A percentile compares a stretch with the other conserved stretches of the same genome.
Conservation (phyloP, 345 rosid species). For the Gossypium arboreum region DNA sequence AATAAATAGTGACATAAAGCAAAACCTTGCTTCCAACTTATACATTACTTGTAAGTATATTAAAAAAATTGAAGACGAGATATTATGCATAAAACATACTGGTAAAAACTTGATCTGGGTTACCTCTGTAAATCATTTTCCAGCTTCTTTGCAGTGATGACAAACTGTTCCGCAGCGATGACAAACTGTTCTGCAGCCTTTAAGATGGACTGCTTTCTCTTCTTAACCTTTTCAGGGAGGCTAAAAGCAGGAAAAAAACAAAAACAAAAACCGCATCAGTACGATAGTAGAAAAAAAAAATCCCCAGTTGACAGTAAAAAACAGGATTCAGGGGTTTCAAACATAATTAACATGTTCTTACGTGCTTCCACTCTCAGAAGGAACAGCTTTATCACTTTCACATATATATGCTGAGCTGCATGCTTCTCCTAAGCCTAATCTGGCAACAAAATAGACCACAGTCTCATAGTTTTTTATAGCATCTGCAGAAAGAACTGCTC, state of each 20-base stretch:
- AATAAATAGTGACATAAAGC: neutral
- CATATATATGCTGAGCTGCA: slow-evolving; percentile 42
- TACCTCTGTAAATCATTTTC: slow-evolving; percentile 67
- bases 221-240: slow-evolving; percentile 35
- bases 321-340: neutral
- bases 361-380: slow-evolving; percentile 39
- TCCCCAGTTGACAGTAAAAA: neutral
- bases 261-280: neutral
- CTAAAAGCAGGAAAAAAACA: slow-evolving; percentile 22
- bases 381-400: slow-evolving; percentile 26
- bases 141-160: slow-evolving; percentile 48
- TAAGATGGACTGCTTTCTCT: slow-evolving; percentile 42
- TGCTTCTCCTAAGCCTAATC: slow-evolving; percentile 67
- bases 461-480: slow-evolving; percentile 49
- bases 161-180: slow-evolving; percentile 41
- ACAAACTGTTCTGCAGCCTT: slow-evolving; percentile 62
- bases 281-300: neutral
- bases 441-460: slow-evolving; percentile 43
- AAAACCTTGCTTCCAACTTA: neutral
- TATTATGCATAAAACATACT: neutral
- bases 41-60: no score
- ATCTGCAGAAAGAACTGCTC: slow-evolving; percentile 46
- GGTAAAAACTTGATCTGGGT: neutral
- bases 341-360: slow-evolving; percentile 34
- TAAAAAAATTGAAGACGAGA: neutral